Evolutionary conservation across 495 filamentous ascomycete species (phyloP).

Genomic region (Aspergillus sparsus): DNA sequence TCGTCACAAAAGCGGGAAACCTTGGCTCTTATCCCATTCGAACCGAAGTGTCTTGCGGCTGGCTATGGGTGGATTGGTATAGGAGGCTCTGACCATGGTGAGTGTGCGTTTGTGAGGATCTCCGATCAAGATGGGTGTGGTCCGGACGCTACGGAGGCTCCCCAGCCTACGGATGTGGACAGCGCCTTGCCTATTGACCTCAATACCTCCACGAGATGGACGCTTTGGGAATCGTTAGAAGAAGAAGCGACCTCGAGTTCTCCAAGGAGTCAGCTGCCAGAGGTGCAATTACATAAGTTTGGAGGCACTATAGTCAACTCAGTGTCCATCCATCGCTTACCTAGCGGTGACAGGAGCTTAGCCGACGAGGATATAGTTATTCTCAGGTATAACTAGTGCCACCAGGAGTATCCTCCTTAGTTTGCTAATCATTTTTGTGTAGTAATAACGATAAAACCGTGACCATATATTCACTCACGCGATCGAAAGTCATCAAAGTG

Average conservation of each 20-base stretch:
- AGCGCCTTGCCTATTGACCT: conserved; percentile 60
- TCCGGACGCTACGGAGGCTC: conserved; percentile 35
- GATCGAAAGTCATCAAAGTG: conserved; percentile 60
- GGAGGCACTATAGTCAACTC: conserved; percentile 69
- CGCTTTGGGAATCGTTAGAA: conserved; percentile 27
- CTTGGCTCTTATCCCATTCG: conserved; percentile 76
- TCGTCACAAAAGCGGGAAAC: conserved; percentile 70
- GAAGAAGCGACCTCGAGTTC: conserved; percentile 35
- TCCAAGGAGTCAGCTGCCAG: conserved; percentile 40
- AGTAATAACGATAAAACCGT: conserved; percentile 91
- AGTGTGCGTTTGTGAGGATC: conserved; percentile 77
- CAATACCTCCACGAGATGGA: conserved; percentile 38
- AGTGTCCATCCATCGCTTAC: conserved; percentile 64
- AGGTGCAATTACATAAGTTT: conserved; percentile 54
- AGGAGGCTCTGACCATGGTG: conserved; percentile 77
- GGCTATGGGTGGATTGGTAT: conserved; percentile 86
- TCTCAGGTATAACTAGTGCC: conserved; percentile 52
- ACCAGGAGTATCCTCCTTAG: neutral
- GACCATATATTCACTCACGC: conserved; percentile 70
- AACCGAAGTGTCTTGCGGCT: conserved; percentile 80
- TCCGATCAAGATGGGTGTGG: conserved; percentile 37
- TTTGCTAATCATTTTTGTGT: conserved; percentile 18
- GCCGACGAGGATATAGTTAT: conserved; percentile 63
- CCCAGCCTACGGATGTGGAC: conserved; percentile 56
- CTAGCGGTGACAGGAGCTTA: conserved; percentile 45